Conservation (phyloP, 352 stramenopile genomes). For the Elongisporangium anandrum region DNA sequence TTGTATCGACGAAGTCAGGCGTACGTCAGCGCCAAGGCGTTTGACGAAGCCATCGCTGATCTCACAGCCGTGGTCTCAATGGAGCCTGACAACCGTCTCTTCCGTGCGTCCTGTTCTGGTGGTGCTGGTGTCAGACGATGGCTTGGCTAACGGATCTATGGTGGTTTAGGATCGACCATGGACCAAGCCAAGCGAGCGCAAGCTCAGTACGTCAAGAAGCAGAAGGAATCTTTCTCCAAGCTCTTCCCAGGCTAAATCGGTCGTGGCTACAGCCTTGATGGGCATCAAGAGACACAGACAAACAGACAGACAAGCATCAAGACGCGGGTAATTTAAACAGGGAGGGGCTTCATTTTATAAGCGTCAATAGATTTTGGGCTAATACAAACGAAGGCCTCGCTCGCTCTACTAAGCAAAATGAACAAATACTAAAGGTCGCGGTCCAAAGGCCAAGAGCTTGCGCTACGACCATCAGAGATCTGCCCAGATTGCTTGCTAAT, state of each 20-base stretch:
- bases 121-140: not conserved
- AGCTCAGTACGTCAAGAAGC: slow-evolving; percentile 29
- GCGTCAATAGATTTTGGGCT: slow-evolving; percentile 5
- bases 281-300: slow-evolving; percentile 5
- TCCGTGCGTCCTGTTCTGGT: slow-evolving; percentile 13
- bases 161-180: slow-evolving; percentile 16
- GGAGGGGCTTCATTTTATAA: slow-evolving; percentile 45
- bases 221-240: slow-evolving; percentile 32
- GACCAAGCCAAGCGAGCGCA: slow-evolving; percentile 22
- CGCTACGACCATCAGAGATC: not conserved
- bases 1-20: slow-evolving; percentile 65
- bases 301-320: not conserved
- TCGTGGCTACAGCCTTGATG: slow-evolving; percentile 3
- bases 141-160: not conserved
- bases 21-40: slow-evolving; percentile 47
- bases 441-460: not conserved
- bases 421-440: not conserved
- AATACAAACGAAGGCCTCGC: slow-evolving; percentile 10
- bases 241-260: slow-evolving; percentile 18
- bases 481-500: not conserved
- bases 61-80: slow-evolving; percentile 25
- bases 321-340: slow-evolving; percentile 51
- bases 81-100: slow-evolving; percentile 42
- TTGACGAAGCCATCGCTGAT: slow-evolving; percentile 49
- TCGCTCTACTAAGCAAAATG: slow-evolving; percentile 8